Evolutionary conservation across 495 filamentous ascomycete genomes (phyloP), one percentile per base, ranked within the genome.

Genomic region (Podospora comata): DNA sequence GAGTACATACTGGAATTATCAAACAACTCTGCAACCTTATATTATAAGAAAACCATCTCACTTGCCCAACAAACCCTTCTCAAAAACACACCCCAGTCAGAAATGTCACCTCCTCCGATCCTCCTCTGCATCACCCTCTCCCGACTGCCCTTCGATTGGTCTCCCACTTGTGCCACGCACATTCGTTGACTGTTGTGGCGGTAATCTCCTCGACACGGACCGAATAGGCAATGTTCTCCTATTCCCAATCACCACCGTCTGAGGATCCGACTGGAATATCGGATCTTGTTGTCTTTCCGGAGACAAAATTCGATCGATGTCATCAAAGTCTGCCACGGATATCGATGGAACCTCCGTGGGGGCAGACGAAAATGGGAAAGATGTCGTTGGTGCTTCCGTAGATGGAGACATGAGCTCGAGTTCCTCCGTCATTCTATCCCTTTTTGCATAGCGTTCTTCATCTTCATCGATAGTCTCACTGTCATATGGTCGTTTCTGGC

Each of bases 181-280:
- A 26, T 32, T 26, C 4, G 4, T 61, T 61, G 4, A 0, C 59
- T 32, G 23, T 7, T 27, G 56, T 20, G 23, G 56, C 5, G 59
- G 59, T 18, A 61, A 18, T 3, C 59, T 7, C 59, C 59, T 27
- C 20, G n/a, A 28, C 11, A 30, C 4, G 4, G 59, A 32, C 30
- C 59, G 20, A 28, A 32, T 30, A 18, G 59, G 23, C 59, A 61
- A 28, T n/a, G 59, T 61, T 26, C 59, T 61, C 27, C 39, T 48
- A 11, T 48, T 48, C 39, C 39, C 39, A 9, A 48, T 13, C 39
- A 48, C 39, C 39, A 48, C 39, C 9, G 39, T 48, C 39, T 48
- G 39, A 48, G 39, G 13, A 48, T 48, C 39, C 15, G 39, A 11
- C 39, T 48, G 39, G 15, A 48, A 48, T 48, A 48, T 2, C 39